A percentile compares a stretch with the other conserved stretches of the same genome.
Conservation (phyloP, 805 yeast species). For the Suhomyces prunicola region DNA sequence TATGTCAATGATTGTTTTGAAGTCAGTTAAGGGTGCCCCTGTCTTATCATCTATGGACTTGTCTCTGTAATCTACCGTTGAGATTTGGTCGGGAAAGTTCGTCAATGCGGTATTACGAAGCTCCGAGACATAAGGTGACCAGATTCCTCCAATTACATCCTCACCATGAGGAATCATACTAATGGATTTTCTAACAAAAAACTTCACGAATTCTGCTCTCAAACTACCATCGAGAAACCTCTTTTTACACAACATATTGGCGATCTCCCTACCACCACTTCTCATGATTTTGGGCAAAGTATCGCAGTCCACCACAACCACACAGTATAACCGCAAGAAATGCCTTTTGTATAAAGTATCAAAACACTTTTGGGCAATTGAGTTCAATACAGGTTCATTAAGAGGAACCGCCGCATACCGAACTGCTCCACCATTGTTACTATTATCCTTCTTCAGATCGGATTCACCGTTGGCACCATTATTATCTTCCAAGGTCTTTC, state of each 20-base stretch:
- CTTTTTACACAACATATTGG: constrained; percentile 80
- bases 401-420: constrained; percentile 34
- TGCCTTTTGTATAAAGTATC: constrained; percentile 49
- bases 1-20: constrained; percentile 66
- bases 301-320: constrained; percentile 74
- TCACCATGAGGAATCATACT: constrained; percentile 69
- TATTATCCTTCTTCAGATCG: background rate
- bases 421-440: background rate
- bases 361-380: constrained; percentile 43
- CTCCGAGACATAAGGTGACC: constrained; percentile 76
- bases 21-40: constrained; percentile 69
- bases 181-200: constrained; percentile 62
- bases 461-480: constrained; percentile 13
- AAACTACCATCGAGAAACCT: constrained; percentile 76
- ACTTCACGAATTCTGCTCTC: constrained; percentile 77
- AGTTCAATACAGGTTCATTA: constrained; percentile 41
- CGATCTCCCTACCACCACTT: constrained; percentile 87
- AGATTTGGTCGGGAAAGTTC: constrained; percentile 70
- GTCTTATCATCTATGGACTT: constrained; percentile 77
- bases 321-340: constrained; percentile 75
- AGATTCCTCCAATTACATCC: constrained; percentile 76
- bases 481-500: constrained; percentile 34
- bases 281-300: constrained; percentile 79
- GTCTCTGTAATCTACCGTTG: constrained; percentile 77
- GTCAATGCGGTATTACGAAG: constrained; percentile 57